These are phyloP conservation scores for Metarhizium robertsii DNA, from an alignment of 2,329 filamentous ascomycete species.

Conservation along the genomic window DNA sequence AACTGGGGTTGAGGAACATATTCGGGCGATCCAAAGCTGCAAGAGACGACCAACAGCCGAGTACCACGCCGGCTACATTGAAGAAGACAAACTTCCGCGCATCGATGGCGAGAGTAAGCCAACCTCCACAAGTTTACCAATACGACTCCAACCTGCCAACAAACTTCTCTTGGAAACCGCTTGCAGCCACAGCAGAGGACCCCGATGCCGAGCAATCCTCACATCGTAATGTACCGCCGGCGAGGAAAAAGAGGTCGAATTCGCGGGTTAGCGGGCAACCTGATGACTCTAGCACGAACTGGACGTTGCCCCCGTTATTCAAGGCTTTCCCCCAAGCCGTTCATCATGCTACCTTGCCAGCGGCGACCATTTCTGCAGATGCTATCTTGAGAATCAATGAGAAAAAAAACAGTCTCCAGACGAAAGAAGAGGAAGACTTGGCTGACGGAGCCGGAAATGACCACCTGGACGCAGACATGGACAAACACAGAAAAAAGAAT, in stretches of 20 bases:
- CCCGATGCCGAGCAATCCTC: conserved; percentile 8
- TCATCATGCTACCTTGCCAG: conserved; percentile 61
- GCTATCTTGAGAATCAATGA: conserved; percentile 54
- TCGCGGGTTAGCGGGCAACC: conserved; percentile 10
- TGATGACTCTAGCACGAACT: conserved; percentile 32
- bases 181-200: conserved; percentile 13
- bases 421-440: conserved; percentile 8
- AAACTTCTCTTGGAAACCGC: conserved; percentile 26
- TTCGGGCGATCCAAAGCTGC: conserved; percentile 36
- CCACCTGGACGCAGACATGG: conserved; percentile 19
- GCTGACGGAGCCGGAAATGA: background rate
- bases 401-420: conserved; percentile 25
- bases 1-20: conserved; percentile 39
- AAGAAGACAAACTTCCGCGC: conserved; percentile 31
- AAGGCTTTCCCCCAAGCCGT: conserved; percentile 80
- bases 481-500: conserved; percentile 34
- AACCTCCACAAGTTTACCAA: conserved; percentile 29
- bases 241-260: conserved; percentile 7
- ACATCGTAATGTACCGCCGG: conserved; percentile 5
- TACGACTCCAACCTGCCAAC: conserved; percentile 11
- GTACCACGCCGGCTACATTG: conserved; percentile 19
- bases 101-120: conserved; percentile 35
- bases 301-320: conserved; percentile 69
- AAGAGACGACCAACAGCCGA: conserved; percentile 23
- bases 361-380: conserved; percentile 60